A percentile compares a stretch with the other conserved stretches of the same genome.
These are phyloP conservation scores for Fusarium albosuccineum DNA, from an alignment of 2,329 filamentous ascomycete species.

Conservation along the genomic window DNA sequence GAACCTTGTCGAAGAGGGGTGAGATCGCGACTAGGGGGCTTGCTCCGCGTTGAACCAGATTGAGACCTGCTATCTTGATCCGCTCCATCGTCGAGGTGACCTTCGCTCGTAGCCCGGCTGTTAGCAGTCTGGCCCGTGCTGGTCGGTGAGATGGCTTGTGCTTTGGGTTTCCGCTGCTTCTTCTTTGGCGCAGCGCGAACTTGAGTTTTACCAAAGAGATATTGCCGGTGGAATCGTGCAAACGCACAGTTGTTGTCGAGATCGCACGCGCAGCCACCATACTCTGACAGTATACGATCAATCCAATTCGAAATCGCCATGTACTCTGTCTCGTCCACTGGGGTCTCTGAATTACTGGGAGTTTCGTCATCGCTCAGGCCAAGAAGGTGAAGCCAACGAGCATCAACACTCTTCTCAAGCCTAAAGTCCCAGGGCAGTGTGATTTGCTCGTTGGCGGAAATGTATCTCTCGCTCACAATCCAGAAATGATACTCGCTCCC, in stretches of 20 bases:
- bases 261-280: conserved; percentile 83
- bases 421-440: conserved; percentile 78
- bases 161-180: conserved; percentile 68
- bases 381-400: conserved; percentile 69
- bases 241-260: conserved; percentile 73
- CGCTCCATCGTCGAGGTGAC: conserved; percentile 65
- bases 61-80: conserved; percentile 64
- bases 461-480: conserved; percentile 85
- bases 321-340: conserved; percentile 72
- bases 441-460: conserved; percentile 73
- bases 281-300: conserved; percentile 78
- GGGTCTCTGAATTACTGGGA: conserved; percentile 62
- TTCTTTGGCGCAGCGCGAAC: conserved; percentile 58
- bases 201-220: conserved; percentile 61
- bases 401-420: conserved; percentile 66
- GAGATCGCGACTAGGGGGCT: conserved; percentile 74
- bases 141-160: conserved; percentile 70
- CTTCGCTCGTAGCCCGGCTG: conserved; percentile 74
- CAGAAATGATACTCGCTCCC: conserved; percentile 90
- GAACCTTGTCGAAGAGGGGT: conserved; percentile 73
- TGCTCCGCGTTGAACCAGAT: conserved; percentile 69
- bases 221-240: conserved; percentile 71
- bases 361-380: conserved; percentile 73
- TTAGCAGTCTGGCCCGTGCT: conserved; percentile 73
- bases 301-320: conserved; percentile 74